Base-by-base conservation (phyloP, 140 eudicot genomes). In the Erigeron philadelphicus region DNA sequence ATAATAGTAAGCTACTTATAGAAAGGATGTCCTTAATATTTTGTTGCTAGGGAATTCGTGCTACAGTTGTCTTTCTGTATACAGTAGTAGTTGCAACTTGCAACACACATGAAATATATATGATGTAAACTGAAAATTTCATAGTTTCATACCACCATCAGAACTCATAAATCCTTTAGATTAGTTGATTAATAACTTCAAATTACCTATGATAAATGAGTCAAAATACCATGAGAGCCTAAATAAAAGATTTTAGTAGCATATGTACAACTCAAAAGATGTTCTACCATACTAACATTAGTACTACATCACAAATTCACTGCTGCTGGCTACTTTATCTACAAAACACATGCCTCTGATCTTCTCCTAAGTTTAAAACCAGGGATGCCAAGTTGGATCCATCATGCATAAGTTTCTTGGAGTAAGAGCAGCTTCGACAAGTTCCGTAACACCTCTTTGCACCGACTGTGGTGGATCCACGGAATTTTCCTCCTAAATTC, bases 321-420 rank as follows among this genome's bases (percentile, higher is more conserved):
- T 11, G 50, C 50, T 8, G 1, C 61, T 16, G 17, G 17, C 16
- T 43, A 63, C 13, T 11, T 53, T 68, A 68, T 68, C 38, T 53
- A 68, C 69, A 72, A 2, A 63, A 8, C 8, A 8, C 49, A 17
- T 40, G n/a, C 72, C 61, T 69, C 42, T 17, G n/a, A 40, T 16
- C 67, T 40, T 44, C n/a, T 7, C 23, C 78, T 55, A 43, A 61
- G 38, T n/a, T 63, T 72, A 94, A 67, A 94, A 92, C 98, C 98
- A 94, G 8, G 99, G 97, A 75, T 94, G 99, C 97, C 99, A 94
- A 5, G 99, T 94, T 6, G 99, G 97, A 80, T 94, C 99, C 97
- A 94, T 94, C 97, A 94, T 89, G 82, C 97, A 94, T 66, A 94
- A 75, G 85, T 94, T 94, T 76, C 96, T 77, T 3, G 97, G 95